phyloP scores from a whole-genome alignment of 192 early-diverging fungal species.

The Ambispora gerdemannii region DNA sequence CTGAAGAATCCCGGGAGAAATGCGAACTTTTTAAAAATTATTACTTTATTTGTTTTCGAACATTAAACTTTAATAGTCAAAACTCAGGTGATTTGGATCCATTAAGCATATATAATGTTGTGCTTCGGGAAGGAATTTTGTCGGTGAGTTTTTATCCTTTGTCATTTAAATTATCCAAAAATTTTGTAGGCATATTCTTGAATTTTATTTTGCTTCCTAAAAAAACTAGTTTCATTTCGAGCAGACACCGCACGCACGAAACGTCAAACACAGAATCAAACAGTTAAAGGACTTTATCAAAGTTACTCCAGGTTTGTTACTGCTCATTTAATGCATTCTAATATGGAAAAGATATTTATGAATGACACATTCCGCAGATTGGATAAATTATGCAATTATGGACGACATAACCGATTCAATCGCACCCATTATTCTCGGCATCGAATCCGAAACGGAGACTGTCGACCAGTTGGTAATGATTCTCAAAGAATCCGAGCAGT shows the following conservation, averaged over 20 bases:
- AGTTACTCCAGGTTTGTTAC: conserved; percentile 55
- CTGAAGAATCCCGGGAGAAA: conserved; percentile 82
- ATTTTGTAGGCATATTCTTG: neutral
- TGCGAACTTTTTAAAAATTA: conserved; percentile 87
- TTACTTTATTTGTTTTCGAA: conserved; percentile 80
- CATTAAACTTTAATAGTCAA: conserved; percentile 43
- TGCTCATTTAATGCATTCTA: neutral
- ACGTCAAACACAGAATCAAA: conserved; percentile 68
- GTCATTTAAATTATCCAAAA: neutral
- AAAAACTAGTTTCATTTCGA: conserved; percentile 62
- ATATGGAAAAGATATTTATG: conserved; percentile 15
- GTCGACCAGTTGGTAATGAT: conserved; percentile 82
- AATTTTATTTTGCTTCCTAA: neutral
- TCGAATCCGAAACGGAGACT: conserved; percentile 77
- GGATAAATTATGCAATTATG: conserved; percentile 67
- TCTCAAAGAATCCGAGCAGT: conserved; percentile 63
- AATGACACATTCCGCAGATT: conserved; percentile 33
- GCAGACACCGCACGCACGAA: conserved; percentile 55
- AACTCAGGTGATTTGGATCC: conserved; percentile 40
- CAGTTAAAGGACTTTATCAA: conserved; percentile 64
- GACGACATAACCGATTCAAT: conserved; percentile 80
- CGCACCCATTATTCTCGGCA: conserved; percentile 66
- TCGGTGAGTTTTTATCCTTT: conserved; percentile 35
- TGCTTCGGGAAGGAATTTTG: conserved; percentile 49
- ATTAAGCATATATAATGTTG: conserved; percentile 47